phyloP scores from a whole-genome alignment of 371 early-diverging fungal species.

The Basidiobolus meristosporus region DNA sequence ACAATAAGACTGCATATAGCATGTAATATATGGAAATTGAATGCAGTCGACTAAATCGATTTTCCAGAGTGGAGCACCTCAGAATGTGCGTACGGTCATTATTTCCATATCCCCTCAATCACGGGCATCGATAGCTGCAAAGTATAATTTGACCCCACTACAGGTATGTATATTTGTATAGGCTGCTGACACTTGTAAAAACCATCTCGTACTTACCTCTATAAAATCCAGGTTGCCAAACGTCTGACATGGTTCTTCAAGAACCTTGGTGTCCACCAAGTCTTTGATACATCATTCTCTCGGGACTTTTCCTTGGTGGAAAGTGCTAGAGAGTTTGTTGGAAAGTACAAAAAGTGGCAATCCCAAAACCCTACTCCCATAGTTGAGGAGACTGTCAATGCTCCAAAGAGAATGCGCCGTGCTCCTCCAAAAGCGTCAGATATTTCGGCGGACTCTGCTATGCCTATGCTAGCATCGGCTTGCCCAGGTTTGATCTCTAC shows the following conservation, averaged over 20 bases:
- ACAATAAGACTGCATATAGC: too few species aligned
- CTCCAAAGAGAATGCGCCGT: slow-evolving; percentile 3
- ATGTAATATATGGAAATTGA: too few species aligned
- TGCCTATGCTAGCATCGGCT: slow-evolving; percentile 19
- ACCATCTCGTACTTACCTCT: not conserved
- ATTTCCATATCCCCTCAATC: slow-evolving; percentile 84
- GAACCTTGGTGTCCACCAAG: slow-evolving; percentile 57
- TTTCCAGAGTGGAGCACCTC: slow-evolving; percentile 7
- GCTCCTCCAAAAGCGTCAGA: slow-evolving; percentile 9
- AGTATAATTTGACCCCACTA: slow-evolving; percentile 41
- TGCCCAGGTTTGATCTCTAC: slow-evolving; percentile 14
- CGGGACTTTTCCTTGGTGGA: slow-evolving; percentile 70
- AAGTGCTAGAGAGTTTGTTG: slow-evolving; percentile 76
- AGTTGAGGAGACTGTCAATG: slow-evolving; percentile 7
- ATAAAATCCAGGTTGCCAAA: slow-evolving; percentile 13
- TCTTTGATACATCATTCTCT: slow-evolving; percentile 75
- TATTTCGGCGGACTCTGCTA: slow-evolving; percentile 9
- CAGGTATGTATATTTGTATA: slow-evolving; percentile 13
- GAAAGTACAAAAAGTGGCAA: slow-evolving; percentile 19
- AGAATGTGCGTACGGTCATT: slow-evolving; percentile 21
- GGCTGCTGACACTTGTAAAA: slow-evolving; percentile 1
- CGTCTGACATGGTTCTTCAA: slow-evolving; percentile 42
- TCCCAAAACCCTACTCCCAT: slow-evolving; percentile 3
- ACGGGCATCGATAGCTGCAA: slow-evolving; percentile 74
- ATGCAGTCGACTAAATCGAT: too few species aligned